phyloP scores from a whole-genome alignment of 1,284 basidiomycete genomes.

The Amylostereum areolatum region DNA sequence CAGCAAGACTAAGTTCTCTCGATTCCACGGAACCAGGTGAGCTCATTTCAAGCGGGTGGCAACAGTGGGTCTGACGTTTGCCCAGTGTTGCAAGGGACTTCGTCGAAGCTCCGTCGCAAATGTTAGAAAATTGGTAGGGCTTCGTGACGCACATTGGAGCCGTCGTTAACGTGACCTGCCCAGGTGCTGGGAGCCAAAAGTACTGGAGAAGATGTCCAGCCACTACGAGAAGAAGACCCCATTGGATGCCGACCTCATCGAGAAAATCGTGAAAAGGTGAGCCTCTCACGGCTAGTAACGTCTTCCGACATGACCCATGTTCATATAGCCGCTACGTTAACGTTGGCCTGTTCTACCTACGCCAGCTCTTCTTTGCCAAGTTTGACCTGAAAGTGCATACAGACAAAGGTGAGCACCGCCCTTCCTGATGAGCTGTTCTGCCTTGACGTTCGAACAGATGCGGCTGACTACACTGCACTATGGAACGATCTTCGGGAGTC shows the following conservation, averaged over 20 bases:
- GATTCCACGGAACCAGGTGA: constrained; percentile 75
- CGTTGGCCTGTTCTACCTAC: constrained; percentile 73
- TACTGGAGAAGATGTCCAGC: constrained; percentile 69
- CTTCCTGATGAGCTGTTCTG: too few relatives aligned
- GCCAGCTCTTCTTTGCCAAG: constrained; percentile 78
- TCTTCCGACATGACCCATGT: neutral
- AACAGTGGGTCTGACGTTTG: neutral
- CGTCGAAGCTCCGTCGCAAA: constrained; percentile 83
- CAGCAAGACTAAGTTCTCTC: constrained; percentile 62
- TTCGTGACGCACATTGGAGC: neutral
- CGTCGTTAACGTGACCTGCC: neutral
- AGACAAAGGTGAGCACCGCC: constrained; percentile 42
- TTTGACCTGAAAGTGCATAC: constrained; percentile 76
- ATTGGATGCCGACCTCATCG: constrained; percentile 69
- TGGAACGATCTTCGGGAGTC: constrained; percentile 68
- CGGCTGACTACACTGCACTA: constrained; percentile 62
- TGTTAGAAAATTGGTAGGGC: constrained; percentile 82
- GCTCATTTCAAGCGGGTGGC: constrained; percentile 3
- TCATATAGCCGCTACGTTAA: constrained; percentile 66
- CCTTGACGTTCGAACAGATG: constrained; percentile 29
- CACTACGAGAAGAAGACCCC: constrained; percentile 73
- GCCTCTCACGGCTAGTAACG: constrained; percentile 6
- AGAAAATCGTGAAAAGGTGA: constrained; percentile 73
- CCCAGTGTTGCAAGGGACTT: constrained; percentile 72
- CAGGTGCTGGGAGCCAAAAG: constrained; percentile 75